Conservation (phyloP, 108 stramenopile species). For the Skeletonema grethae region DNA sequence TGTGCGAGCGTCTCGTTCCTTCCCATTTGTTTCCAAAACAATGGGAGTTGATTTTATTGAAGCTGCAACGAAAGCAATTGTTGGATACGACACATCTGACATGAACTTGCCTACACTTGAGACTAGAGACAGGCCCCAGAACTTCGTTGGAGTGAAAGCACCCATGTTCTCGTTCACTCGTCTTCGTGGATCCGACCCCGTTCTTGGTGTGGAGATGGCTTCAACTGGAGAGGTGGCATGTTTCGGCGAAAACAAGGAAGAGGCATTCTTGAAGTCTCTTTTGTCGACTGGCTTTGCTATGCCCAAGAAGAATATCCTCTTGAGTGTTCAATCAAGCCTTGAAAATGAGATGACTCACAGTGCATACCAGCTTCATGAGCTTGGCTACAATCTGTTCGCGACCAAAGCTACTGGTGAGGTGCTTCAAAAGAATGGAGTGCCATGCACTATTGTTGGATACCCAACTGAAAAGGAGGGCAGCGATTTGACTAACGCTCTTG, state of each 20-base stretch:
- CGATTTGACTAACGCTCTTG: slow-evolving; percentile 70
- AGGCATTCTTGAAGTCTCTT: slow-evolving; percentile 96
- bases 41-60: slow-evolving; percentile 98
- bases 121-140: slow-evolving; percentile 83
- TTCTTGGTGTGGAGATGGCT: slow-evolving; percentile 99
- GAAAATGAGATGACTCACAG: slow-evolving; percentile 86
- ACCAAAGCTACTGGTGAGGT: slow-evolving; percentile 89
- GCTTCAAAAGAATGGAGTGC: slow-evolving; percentile 83
- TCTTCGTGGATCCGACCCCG: slow-evolving; percentile 97
- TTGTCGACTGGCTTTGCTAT: slow-evolving; percentile 94
- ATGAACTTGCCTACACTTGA: slow-evolving; percentile 92
- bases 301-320: slow-evolving; percentile 91
- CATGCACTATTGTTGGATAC: slow-evolving; percentile 80
- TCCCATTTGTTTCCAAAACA: slow-evolving; percentile 99
- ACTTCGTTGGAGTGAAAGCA: slow-evolving; percentile 97
- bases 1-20: slow-evolving; percentile 95
- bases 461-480: slow-evolving; percentile 68
- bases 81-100: slow-evolving; percentile 77
- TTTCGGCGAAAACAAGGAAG: slow-evolving; percentile 96
- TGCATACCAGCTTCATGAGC: slow-evolving; percentile 83
- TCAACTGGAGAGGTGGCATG: slow-evolving; percentile 99
- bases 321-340: slow-evolving; percentile 85
- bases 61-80: slow-evolving; percentile 93
- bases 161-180: slow-evolving; percentile 99
- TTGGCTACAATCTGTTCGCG: slow-evolving; percentile 92